Evolutionary conservation across 1,284 basidiomycete genomes (phyloP).

Genomic region (Puccinia horiana): DNA sequence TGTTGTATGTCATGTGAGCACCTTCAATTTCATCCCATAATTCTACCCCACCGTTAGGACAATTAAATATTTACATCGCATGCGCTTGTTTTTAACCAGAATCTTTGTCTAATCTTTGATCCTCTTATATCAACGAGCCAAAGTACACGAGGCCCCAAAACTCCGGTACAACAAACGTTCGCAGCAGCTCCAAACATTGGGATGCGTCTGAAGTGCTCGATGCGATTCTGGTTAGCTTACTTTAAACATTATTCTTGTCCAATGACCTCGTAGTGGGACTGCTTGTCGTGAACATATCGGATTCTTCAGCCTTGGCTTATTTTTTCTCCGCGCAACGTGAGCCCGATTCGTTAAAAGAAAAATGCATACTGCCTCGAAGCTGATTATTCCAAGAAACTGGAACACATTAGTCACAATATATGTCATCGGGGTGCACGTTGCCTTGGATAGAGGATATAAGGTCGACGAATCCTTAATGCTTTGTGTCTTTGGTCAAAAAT

Average conservation of each 20-base stretch:
- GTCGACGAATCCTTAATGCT: not conserved
- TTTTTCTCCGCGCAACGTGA: constrained; percentile 3
- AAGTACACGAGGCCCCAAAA: not conserved
- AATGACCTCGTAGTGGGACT: not conserved
- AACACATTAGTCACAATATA: constrained; percentile 6
- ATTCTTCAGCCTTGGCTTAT: not conserved
- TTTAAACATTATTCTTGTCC: not conserved
- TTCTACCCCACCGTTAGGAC: not conserved
- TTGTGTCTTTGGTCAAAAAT: constrained; percentile 6
- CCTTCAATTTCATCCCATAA: not conserved
- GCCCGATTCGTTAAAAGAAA: not conserved
- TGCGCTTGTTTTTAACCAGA: not conserved
- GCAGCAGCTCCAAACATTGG: not conserved
- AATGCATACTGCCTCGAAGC: too few species aligned
- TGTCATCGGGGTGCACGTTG: not conserved
- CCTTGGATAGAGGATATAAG: not conserved
- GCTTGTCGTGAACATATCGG: not conserved
- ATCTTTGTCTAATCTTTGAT: not conserved
- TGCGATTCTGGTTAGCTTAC: not conserved
- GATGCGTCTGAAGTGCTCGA: not conserved
- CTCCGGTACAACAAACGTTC: not conserved
- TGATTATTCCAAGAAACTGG: not conserved
- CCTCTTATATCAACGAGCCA: not conserved
- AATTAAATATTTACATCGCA: not conserved
- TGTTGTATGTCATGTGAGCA: not conserved